Conservation (phyloP, 2,329 filamentous ascomycete genomes). For the Graphiopsis chlorocephala region DNA sequence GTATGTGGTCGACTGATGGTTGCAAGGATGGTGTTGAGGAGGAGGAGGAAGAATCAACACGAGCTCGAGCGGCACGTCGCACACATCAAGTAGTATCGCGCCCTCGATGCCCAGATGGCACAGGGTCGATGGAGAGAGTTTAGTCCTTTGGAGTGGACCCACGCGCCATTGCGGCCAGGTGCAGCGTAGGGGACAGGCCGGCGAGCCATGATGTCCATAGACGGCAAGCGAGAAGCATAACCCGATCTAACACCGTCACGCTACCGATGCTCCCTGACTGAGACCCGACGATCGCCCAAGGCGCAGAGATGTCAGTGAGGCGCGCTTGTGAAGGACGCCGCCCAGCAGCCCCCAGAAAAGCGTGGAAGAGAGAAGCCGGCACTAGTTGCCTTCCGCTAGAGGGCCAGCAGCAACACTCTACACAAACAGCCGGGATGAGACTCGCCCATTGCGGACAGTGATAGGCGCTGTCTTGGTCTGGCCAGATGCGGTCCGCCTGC, state of each 20-base stretch:
- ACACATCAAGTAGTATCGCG: constrained; percentile 6
- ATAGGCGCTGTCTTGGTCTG: background rate
- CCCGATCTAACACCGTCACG: constrained; percentile 4
- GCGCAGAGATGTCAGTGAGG: background rate
- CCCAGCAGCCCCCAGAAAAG: constrained; percentile 4
- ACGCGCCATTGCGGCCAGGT: constrained; percentile 5
- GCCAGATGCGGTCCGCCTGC: constrained; percentile 7
- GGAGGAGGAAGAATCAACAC: background rate
- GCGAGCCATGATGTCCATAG: background rate
- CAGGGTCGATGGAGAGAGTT: constrained; percentile 12
- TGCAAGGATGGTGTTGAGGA: background rate
- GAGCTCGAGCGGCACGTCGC: background rate
- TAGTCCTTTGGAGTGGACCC: background rate
- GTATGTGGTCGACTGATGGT: background rate
- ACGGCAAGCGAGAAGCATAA: constrained; percentile 5
- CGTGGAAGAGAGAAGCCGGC: constrained; percentile 6
- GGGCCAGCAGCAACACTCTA: background rate
- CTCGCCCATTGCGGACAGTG: background rate
- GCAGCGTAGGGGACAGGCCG: constrained; percentile 5
- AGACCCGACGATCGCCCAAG: constrained; percentile 11
- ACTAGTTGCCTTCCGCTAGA: background rate
- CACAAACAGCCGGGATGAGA: background rate
- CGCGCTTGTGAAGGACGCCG: constrained; percentile 7
- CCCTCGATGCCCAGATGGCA: background rate
- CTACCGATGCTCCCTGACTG: background rate